Evolutionary conservation across 352 stramenopile genomes (phyloP).

Genomic region (Nothophytophthora sp.): DNA sequence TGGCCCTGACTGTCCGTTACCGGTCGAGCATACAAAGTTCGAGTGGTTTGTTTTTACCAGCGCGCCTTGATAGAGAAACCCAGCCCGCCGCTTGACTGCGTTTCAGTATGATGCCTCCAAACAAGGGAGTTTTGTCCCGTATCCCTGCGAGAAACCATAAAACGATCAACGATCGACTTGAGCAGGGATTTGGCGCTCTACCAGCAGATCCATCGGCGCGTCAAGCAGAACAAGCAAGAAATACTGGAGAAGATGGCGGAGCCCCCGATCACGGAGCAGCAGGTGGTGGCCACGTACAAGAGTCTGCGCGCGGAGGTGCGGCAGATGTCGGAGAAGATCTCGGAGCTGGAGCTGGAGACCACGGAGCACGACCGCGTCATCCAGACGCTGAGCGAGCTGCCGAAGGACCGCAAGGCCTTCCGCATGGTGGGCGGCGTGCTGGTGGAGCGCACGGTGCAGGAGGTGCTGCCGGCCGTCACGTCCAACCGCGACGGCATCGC

Average conservation of each 20-base stretch:
- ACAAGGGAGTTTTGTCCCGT: not conserved
- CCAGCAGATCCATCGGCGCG: not conserved
- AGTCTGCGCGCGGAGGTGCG: slow-evolving; percentile 81
- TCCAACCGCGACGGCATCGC: slow-evolving; percentile 81
- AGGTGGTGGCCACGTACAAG: slow-evolving; percentile 88
- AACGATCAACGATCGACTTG: slow-evolving; percentile 1
- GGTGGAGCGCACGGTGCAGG: slow-evolving; percentile 95
- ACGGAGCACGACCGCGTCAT: slow-evolving; percentile 86
- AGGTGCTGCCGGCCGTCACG: slow-evolving; percentile 93
- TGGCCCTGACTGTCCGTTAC: slow-evolving; percentile 86
- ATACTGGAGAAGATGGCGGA: slow-evolving; percentile 34
- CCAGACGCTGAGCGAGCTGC: slow-evolving; percentile 75
- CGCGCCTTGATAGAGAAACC: too few relatives aligned
- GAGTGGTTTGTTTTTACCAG: slow-evolving; percentile 22
- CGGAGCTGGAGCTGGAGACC: slow-evolving; percentile 82
- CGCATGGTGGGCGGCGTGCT: slow-evolving; percentile 96
- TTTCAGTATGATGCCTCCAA: too few relatives aligned
- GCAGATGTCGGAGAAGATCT: slow-evolving; percentile 85
- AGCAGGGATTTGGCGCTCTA: not conserved
- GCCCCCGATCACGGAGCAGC: slow-evolving; percentile 77
- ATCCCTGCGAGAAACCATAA: not conserved
- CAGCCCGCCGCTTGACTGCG: too few relatives aligned
- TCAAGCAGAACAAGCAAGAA: slow-evolving; percentile 11
- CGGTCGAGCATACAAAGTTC: slow-evolving; percentile 54
- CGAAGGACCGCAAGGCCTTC: slow-evolving; percentile 88